Percentiles rank a stretch among this genome's conserved stretches.
phyloP scores from a whole-genome alignment of 2,329 filamentous ascomycete species.

The Fusarium subglutinans region DNA sequence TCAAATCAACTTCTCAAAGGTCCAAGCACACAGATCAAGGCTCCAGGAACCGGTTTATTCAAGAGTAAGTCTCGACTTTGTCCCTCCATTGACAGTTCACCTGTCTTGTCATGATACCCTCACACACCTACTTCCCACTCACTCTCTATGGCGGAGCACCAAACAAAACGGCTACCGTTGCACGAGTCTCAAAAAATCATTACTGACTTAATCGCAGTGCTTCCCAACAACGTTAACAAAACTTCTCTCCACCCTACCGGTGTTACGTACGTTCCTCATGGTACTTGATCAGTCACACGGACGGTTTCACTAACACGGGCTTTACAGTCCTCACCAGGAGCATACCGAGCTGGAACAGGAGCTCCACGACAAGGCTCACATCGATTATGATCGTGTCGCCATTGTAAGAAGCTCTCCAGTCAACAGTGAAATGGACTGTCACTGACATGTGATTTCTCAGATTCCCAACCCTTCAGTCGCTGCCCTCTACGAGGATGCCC shows the following conservation, averaged over 20 bases:
- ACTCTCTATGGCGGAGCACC: slow-evolving; percentile 6
- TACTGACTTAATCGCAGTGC: slow-evolving; percentile 53
- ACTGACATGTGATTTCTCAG: slow-evolving; percentile 48
- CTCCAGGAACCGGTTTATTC: slow-evolving; percentile 51
- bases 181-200: slow-evolving; percentile 20
- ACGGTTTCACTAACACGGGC: slow-evolving; percentile 41
- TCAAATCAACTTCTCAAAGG: slow-evolving; percentile 52
- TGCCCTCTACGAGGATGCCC: slow-evolving; percentile 97
- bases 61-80: slow-evolving; percentile 50
- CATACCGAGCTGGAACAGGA: slow-evolving; percentile 98
- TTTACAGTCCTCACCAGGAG: slow-evolving; percentile 76
- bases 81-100: neutral
- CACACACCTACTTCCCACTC: slow-evolving; percentile 9
- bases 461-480: slow-evolving; percentile 94
- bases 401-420: slow-evolving; percentile 73
- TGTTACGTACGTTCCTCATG: slow-evolving; percentile 75
- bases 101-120: slow-evolving; percentile 19
- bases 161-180: neutral
- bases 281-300: slow-evolving; percentile 18
- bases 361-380: slow-evolving; percentile 96
- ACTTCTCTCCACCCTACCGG: slow-evolving; percentile 90
- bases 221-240: slow-evolving; percentile 79
- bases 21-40: slow-evolving; percentile 51
- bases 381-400: slow-evolving; percentile 97
- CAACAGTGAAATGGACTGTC: neutral